Percentiles rank a stretch among this genome's conserved stretches.
phyloP scores from a whole-genome alignment of 805 yeast species.

The Candida lessepsii region DNA sequence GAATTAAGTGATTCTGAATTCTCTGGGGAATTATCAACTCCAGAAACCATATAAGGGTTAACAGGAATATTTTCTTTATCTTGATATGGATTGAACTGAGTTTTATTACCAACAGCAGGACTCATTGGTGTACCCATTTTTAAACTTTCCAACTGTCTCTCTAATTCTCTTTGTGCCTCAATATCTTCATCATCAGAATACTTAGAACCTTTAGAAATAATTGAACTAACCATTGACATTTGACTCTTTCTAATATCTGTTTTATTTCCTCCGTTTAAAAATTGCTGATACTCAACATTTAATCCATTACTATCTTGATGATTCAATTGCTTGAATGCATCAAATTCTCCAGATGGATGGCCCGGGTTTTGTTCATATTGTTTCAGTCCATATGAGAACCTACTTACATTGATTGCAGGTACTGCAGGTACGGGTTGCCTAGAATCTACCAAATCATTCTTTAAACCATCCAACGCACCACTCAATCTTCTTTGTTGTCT shows the following conservation, averaged over 20 bases:
- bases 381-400: constrained; percentile 13
- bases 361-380: neutral
- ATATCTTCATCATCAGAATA: constrained; percentile 23
- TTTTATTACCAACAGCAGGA: too few species aligned
- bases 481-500: constrained; percentile 21
- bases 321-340: constrained; percentile 12
- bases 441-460: constrained; percentile 25
- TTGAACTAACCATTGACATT: constrained; percentile 42
- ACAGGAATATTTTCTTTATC: too few species aligned
- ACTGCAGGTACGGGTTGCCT: constrained; percentile 10
- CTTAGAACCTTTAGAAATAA: constrained; percentile 35
- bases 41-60: too few species aligned
- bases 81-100: too few species aligned
- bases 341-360: constrained; percentile 18
- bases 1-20: too few species aligned
- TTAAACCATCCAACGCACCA: constrained; percentile 27
- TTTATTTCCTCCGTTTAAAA: constrained; percentile 21
- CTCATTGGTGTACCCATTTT: constrained; percentile 21
- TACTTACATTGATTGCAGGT: constrained; percentile 1
- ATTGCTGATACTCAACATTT: constrained; percentile 28
- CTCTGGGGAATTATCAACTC: too few species aligned
- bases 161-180: constrained; percentile 37
- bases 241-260: constrained; percentile 28
- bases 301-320: constrained; percentile 15
- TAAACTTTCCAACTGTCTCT: constrained; percentile 36